Evolutionary conservation across 2,329 filamentous ascomycete genomes (phyloP).

Genomic region (Teratosphaeria destructans): DNA sequence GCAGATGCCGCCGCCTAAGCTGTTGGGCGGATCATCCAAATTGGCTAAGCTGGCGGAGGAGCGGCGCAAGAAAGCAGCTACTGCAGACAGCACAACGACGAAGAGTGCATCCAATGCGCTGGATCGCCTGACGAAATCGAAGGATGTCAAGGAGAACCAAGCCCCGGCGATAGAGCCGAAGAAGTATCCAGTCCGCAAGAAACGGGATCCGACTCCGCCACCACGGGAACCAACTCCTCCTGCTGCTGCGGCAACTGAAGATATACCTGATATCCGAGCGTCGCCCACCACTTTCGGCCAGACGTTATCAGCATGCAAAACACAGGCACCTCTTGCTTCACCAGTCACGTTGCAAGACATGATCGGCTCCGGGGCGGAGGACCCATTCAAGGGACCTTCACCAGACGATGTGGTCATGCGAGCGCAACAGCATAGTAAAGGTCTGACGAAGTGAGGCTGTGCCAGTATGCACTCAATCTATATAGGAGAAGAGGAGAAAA

Average conservation of each 20-base stretch:
- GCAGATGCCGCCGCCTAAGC: slow-evolving; percentile 49
- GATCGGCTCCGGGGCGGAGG: slow-evolving; percentile 9
- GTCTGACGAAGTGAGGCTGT: slow-evolving; percentile 18
- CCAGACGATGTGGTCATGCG: slow-evolving; percentile 22
- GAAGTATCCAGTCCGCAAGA: slow-evolving; percentile 30
- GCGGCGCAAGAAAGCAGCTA: slow-evolving; percentile 69
- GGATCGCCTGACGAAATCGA: slow-evolving; percentile 30
- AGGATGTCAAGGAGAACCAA: slow-evolving; percentile 17
- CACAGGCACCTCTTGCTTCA: slow-evolving; percentile 1
- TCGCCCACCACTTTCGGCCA: slow-evolving; percentile 21
- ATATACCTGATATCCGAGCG: slow-evolving; percentile 19
- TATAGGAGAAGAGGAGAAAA: neutral
- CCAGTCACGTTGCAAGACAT: slow-evolving; percentile 16
- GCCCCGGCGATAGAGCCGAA: slow-evolving; percentile 46
- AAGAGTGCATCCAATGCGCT: slow-evolving; percentile 31
- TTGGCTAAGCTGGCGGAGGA: slow-evolving; percentile 81
- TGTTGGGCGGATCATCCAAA: slow-evolving; percentile 82
- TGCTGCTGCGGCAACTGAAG: slow-evolving; percentile 15
- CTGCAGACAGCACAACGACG: neutral
- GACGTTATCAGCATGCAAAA: slow-evolving; percentile 12
- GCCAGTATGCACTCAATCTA: neutral
- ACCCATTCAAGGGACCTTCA: slow-evolving; percentile 21
- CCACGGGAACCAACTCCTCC: slow-evolving; percentile 19
- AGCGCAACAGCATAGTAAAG: slow-evolving; percentile 23
- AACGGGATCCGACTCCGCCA: slow-evolving; percentile 19